Evolutionary conservation across 2,329 filamentous ascomycete genomes (phyloP), one percentile per base, ranked within the genome.

Genomic region (Aspergillaceae sp.): DNA sequence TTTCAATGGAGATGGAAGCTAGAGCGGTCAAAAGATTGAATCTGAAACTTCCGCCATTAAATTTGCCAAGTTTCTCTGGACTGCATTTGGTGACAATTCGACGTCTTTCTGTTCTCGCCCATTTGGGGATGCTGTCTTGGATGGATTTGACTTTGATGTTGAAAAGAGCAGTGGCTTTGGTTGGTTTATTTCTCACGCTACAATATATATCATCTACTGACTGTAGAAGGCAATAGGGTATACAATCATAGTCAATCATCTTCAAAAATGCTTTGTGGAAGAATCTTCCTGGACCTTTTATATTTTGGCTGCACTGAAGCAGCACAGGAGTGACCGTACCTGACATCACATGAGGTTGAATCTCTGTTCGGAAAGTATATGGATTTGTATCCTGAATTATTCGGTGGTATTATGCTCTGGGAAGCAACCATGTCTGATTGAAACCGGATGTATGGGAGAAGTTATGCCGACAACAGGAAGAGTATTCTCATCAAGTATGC

Each of bases 391-490:
- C 60, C 66, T 1, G 46, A 64, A 26, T 63, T 60, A 2, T 81
- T 81, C 51, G 78, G 76, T 36, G 79, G 79, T 63, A 66, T 79
- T 36, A 81, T 80, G 77, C 58, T 81, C 4, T 81, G 75, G 75
- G 77, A 80, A 44, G 74, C 76, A 4, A 76, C 73, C 1, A 66
- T 67, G 7, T 70, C 71, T n/a, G 60, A 67, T 8, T 63, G 64
- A 44, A 78, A 78, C 55, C 46, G 60, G 9, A 65, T 71, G 45
- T 66, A 71, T 45, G 68, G 60, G n/a, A 54, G 65, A 41, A 61
- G 64, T 19, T 79, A 74, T 59, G 64, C 67, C 2, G 62, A 68
- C 43, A 70, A 71, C 61, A 73, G 75, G 50, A 77, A 76, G 65
- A 57, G 68, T 6, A 66, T 73, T 40, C 57, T 75, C 9, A 42